phyloP scores from a whole-genome alignment of 2,329 filamentous ascomycete species.

The Cyanodermella asteris region DNA sequence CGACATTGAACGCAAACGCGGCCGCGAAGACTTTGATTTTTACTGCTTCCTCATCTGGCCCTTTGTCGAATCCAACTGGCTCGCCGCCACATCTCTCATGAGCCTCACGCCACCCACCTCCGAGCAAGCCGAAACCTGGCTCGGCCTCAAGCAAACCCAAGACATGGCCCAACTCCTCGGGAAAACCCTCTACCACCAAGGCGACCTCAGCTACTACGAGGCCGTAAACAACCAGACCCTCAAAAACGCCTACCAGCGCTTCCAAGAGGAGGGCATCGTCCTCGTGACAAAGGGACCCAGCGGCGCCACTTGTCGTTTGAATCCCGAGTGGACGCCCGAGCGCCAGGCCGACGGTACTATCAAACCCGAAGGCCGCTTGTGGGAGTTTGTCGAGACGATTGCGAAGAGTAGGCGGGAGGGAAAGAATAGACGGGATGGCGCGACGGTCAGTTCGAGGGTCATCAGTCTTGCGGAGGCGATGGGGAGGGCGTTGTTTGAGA shows the following conservation, averaged over 20 bases:
- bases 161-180: conserved; percentile 71
- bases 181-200: conserved; percentile 93
- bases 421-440: conserved; percentile 87
- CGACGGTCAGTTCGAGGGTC: conserved; percentile 67
- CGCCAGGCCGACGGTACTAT: too few relatives aligned
- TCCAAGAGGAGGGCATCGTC: conserved; percentile 79
- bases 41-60: conserved; percentile 99
- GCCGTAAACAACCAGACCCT: conserved; percentile 96
- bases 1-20: conserved; percentile 50
- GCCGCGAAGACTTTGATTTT: conserved; percentile 91
- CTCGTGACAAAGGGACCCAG: conserved; percentile 46
- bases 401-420: conserved; percentile 66
- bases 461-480: conserved; percentile 54
- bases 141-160: conserved; percentile 57
- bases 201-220: conserved; percentile 91
- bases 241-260: conserved; percentile 75
- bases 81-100: conserved; percentile 71
- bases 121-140: conserved; percentile 45
- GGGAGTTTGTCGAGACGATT: conserved; percentile 82
- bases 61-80: conserved; percentile 86
- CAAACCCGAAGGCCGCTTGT: conserved; percentile 51
- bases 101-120: conserved; percentile 55
- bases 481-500: conserved; percentile 44
- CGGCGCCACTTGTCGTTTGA: too few relatives aligned
- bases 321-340: conserved; percentile 50